Base-by-base conservation (phyloP, 495 filamentous ascomycete genomes). In the Podospora pseudocomata region DNA sequence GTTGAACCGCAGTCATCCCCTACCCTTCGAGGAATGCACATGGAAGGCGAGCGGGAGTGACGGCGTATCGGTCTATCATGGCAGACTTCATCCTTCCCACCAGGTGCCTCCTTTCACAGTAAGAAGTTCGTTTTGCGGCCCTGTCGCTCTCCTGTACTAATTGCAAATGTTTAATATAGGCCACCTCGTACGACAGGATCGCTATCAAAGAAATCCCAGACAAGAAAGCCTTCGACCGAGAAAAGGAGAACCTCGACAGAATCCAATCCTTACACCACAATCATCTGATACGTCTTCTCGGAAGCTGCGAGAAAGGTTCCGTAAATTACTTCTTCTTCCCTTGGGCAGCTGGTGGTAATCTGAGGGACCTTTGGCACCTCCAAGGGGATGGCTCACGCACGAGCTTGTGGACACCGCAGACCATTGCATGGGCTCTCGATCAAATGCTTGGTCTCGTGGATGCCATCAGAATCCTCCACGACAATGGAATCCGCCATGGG, bases 381-480 rank as follows among this genome's bases (percentile, higher is more conserved):
- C 27, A 66, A 13, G 32, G 27, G 13, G 16, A 18, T 6, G 4
- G 16, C 26, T 49, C 63, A 15, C 18, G 53, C 23, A 64, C 23
- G 13, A 26, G 15, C 18, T 19, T 23, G 4, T 16, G 5, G 3
- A 56, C 23, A 9, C 49, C 62, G 26, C 55, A 49, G 13, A 49
- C 63, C 60, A 39, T 74, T 30, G 19, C 39, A 15, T 74, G 72
- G 72, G 58, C 26, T 3, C 68, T 74, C 60, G 26, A 67, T n/a
- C 73, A 75, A 60, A 63, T 73, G 28, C 39, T 63, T 20, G 73
- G 73, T 39, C 49, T 75, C 54, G 59, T 63, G 59, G 68, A 73
- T 49, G 71, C 68, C 44, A 39, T 75, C 53, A 19, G 64, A 15
- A 34, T 60, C 16, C 59, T 73, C 19, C 73, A 75, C 53, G 44